Base-by-base conservation (phyloP, 2,329 filamentous ascomycete species). In the Calonectria ilicicola region DNA sequence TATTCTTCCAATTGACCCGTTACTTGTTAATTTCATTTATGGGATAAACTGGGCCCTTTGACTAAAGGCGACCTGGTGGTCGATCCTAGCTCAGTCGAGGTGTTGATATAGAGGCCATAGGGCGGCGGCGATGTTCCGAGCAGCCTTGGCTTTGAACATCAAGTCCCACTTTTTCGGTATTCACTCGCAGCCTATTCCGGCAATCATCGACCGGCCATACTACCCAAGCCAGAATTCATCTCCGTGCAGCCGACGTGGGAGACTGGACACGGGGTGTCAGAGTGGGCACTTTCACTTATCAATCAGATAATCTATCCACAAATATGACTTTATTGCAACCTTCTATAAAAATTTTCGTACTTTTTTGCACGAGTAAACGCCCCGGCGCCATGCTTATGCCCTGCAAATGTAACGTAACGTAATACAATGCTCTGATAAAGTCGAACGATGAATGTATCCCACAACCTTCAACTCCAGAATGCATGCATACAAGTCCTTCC, bases 81-180 rank as follows among this genome's bases (percentile, higher is more conserved):
- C 21, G 26, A 60, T 60, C 53, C 12, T 38, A 26, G 14, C 53
- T 60, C 38, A 35, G 53, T 35, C 26, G 53, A 23, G 53, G 40
- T 21, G 32, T 60, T 19, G 53, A 27, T 38, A 60, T 60, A 14
- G 53, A 42, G 21, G 47, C 21, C 63, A 47, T 42, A 60, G 47
- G 65, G 68, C 74, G 76, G 75, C 76, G 74, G 51, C 64, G 68
- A 68, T 65, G 51, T 78, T 77, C 76, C 74, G 74, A 72, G 46
- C 46, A 23, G 35, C 56, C 56, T 49, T 62, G 23, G 44, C 49
- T 19, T 53, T 23, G 63, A n/a, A 29, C 23, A n/a, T 40, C 53
- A 65, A 67, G 58, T 17, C 38, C 75, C 76, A 78, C 68, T 71
- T 70, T 74, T 77, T 35, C 53, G 53, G 53, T 73, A 65, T 70